Base-by-base conservation (phyloP, 169 alveolate genomes). In the Cyclospora cayetanensis region DNA sequence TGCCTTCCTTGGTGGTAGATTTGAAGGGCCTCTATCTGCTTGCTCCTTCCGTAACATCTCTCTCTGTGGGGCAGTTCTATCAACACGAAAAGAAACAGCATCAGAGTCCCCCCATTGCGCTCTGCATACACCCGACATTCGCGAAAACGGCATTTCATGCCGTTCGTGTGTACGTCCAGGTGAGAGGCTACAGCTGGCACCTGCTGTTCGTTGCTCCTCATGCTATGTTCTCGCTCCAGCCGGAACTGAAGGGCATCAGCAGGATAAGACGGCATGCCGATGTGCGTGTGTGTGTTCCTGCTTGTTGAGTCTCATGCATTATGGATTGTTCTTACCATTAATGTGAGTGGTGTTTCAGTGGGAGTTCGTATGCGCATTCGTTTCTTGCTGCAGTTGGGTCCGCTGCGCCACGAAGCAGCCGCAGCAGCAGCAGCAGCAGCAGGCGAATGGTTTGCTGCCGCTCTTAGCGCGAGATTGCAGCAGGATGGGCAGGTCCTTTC, bases 401-500 rank as follows among this genome's bases (percentile, higher is more conserved):
- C n/a, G n/a, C n/a, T n/a, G n/a, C n/a, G n/a, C n/a, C n/a, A n/a
- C n/a, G n/a, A n/a, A n/a, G n/a, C n/a, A n/a, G 18, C 70, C 20
- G 25, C 27, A 4, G 70, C 70, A 55, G 70, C 70, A 55, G 70
- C 25, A 55, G 70, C 70, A 55, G 70, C 70, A 55, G 70, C 70
- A 55, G 70, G n/a, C n/a, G n/a, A n/a, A n/a, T n/a, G n/a, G 5
- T n/a, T 55, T 55, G 70, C 70, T 55, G 70, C 70, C 3, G 4
- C 70, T 4, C 2, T 55, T 4, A 55, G 70, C 18, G 25, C 25
- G 70, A 4, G 70, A 2, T 55, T 55, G 25, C 70, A 55, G 70
- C 70, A 55, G 25, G 18, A 7, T 55, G 18, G 27, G 2, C 35
- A 25, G 2, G 70, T 31, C 20, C 35, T 31, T 4, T 3, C 70